phyloP scores from a whole-genome alignment of 257 asterid species.

The Gentiana macrophylla region DNA sequence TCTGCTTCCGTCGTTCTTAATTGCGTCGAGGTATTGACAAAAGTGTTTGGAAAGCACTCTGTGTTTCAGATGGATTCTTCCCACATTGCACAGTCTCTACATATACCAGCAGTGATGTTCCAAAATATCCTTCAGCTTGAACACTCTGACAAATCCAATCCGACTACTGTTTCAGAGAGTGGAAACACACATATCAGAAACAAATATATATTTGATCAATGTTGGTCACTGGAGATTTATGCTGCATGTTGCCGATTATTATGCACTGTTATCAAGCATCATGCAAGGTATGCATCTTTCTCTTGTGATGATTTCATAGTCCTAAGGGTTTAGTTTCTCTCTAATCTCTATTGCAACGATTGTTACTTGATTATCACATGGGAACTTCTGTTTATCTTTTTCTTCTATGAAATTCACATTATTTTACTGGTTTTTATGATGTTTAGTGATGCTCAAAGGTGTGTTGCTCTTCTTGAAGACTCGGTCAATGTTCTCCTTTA shows the following conservation, averaged over 20 bases:
- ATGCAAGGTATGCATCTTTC: slow-evolving; percentile 37
- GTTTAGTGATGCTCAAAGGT: slow-evolving; percentile 50
- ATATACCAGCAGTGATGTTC: slow-evolving; percentile 70
- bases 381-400: background rate
- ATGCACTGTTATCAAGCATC: slow-evolving; percentile 69
- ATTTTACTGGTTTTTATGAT: slow-evolving; percentile 4
- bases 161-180: slow-evolving; percentile 3
- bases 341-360: too few species aligned
- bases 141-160: slow-evolving; percentile 15
- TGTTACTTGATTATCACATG: background rate
- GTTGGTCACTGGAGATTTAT: slow-evolving; percentile 50
- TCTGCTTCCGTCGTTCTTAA: slow-evolving; percentile 67
- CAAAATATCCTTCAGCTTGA: slow-evolving; percentile 49
- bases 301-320: slow-evolving; percentile 1
- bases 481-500: slow-evolving; percentile 69
- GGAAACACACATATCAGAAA: slow-evolving; percentile 12
- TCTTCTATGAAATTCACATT: background rate
- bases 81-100: slow-evolving; percentile 55
- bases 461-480: slow-evolving; percentile 64
- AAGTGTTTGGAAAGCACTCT: slow-evolving; percentile 53
- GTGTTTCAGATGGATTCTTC: slow-evolving; percentile 45
- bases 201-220: slow-evolving; percentile 27
- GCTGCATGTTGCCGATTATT: slow-evolving; percentile 72
- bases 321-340: background rate
- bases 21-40: slow-evolving; percentile 62